These are phyloP conservation scores for Phellopilus nigrolimitatus DNA, from an alignment of 1,284 basidiomycete species.

Conservation along the genomic window DNA sequence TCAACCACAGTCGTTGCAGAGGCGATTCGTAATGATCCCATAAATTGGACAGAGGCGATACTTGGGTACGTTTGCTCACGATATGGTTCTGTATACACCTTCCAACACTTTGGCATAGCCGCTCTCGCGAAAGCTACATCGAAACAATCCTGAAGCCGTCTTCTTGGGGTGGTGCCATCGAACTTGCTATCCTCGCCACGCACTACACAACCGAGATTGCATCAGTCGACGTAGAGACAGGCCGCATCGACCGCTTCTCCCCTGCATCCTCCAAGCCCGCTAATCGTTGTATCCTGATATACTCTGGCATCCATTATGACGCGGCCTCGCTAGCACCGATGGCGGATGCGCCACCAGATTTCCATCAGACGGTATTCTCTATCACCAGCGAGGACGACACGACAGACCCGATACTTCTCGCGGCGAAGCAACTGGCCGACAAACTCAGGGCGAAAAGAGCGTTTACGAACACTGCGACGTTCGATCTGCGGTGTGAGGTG, in stretches of 20 bases:
- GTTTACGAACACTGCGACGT: slow-evolving; percentile 88
- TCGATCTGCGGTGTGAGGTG: slow-evolving; percentile 81
- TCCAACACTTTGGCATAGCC: slow-evolving; percentile 36
- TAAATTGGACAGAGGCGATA: slow-evolving; percentile 77
- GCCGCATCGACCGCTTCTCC: slow-evolving; percentile 81
- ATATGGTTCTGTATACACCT: slow-evolving; percentile 7
- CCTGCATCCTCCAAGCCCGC: slow-evolving; percentile 38
- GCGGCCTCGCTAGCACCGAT: slow-evolving; percentile 79
- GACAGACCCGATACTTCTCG: slow-evolving; percentile 55
- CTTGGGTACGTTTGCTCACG: slow-evolving; percentile 55
- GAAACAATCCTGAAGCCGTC: slow-evolving; percentile 70
- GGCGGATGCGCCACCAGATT: slow-evolving; percentile 69
- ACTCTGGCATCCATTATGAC: slow-evolving; percentile 95
- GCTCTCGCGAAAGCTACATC: slow-evolving; percentile 73
- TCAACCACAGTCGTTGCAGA: slow-evolving; percentile 67
- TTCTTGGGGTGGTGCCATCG: slow-evolving; percentile 93
- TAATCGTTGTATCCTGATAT: slow-evolving; percentile 67
- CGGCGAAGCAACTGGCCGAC: slow-evolving; percentile 67
- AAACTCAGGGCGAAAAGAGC: slow-evolving; percentile 71
- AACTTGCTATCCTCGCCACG: slow-evolving; percentile 75
- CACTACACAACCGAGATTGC: slow-evolving; percentile 83
- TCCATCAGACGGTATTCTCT: slow-evolving; percentile 85
- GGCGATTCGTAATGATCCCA: slow-evolving; percentile 65
- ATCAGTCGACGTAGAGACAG: slow-evolving; percentile 88
- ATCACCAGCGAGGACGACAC: slow-evolving; percentile 37